A percentile compares a stretch with the other conserved stretches of the same genome.
Conservation (phyloP, 179 eudicot genomes). For the Silene vulgaris region DNA sequence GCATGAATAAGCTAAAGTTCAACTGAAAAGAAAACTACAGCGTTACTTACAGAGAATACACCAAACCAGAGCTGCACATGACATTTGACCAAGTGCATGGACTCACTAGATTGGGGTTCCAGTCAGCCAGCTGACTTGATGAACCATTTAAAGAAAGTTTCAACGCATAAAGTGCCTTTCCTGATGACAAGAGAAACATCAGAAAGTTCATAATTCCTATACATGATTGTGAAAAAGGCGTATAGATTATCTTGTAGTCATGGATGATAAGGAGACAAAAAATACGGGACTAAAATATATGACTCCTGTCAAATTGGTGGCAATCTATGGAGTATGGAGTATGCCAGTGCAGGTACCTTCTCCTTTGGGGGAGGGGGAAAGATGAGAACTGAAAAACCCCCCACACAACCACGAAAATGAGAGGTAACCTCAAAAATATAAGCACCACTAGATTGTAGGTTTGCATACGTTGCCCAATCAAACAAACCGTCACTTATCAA, state of each 20-base stretch:
- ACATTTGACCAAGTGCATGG: conserved; percentile 97
- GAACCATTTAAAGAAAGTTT: conserved; percentile 65
- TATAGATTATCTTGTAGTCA: neutral
- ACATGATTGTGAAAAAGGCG: no score
- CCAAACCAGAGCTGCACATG: conserved; percentile 47
- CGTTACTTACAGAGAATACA: conserved; percentile 60
- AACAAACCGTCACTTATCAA: neutral
- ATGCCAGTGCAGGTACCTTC: neutral
- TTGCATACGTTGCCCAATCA: neutral
- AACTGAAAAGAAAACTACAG: neutral
- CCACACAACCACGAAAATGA: neutral
- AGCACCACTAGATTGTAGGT: neutral
- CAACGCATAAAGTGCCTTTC: conserved; percentile 60
- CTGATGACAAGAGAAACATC: conserved; percentile 36
- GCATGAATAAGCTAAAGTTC: conserved; percentile 14
- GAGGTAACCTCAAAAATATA: neutral
- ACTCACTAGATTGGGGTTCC: conserved; percentile 67
- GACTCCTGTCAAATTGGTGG: neutral
- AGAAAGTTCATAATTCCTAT: neutral
- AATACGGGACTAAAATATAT: neutral
- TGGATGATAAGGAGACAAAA: neutral
- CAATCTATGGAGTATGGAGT: neutral
- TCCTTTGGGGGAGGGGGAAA: no score
- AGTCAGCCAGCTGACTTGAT: conserved; percentile 55
- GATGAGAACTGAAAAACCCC: neutral